Evolutionary conservation across 1,139 yeast species (phyloP).

Genomic region (Yamadazyma sp.): DNA sequence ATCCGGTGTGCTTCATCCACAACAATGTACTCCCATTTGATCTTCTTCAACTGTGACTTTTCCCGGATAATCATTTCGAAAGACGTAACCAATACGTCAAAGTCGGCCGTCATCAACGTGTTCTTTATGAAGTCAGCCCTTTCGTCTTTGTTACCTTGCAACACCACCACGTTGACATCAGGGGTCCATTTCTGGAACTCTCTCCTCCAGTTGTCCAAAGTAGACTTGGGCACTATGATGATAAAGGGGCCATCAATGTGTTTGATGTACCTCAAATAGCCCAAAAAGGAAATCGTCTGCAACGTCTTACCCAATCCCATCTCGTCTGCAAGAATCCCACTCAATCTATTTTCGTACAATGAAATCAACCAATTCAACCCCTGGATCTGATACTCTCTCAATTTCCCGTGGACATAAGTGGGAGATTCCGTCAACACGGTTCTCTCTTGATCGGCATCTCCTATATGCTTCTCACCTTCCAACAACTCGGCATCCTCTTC

Average conservation of each 20-base stretch:
- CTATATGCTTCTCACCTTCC: constrained; percentile 64
- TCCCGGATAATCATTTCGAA: constrained; percentile 93
- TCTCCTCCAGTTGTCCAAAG: constrained; percentile 93
- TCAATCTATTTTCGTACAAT: constrained; percentile 42
- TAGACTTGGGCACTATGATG: constrained; percentile 91
- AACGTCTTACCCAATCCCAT: constrained; percentile 53
- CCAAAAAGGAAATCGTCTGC: constrained; percentile 64
- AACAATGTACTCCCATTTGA: constrained; percentile 90
- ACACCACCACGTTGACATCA: constrained; percentile 80
- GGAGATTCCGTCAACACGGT: constrained; percentile 83
- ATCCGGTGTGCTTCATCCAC: constrained; percentile 98
- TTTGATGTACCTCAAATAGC: constrained; percentile 76
- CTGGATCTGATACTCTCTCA: constrained; percentile 73
- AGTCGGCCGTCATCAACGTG: constrained; percentile 65
- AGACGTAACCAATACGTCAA: constrained; percentile 87
- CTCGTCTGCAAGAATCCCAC: constrained; percentile 51
- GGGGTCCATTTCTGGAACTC: constrained; percentile 96
- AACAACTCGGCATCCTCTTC: constrained; percentile 91
- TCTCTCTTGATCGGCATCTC: constrained; percentile 47
- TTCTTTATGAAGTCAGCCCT: constrained; percentile 62
- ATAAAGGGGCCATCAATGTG: constrained; percentile 88
- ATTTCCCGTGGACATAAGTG: constrained; percentile 57
- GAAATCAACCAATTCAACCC: constrained; percentile 50
- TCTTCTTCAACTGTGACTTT: constrained; percentile 72
- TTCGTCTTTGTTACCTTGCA: constrained; percentile 85